These are phyloP conservation scores for Ailanthus altissimus DNA, from an alignment of 345 rosid species.

Conservation along the genomic window DNA sequence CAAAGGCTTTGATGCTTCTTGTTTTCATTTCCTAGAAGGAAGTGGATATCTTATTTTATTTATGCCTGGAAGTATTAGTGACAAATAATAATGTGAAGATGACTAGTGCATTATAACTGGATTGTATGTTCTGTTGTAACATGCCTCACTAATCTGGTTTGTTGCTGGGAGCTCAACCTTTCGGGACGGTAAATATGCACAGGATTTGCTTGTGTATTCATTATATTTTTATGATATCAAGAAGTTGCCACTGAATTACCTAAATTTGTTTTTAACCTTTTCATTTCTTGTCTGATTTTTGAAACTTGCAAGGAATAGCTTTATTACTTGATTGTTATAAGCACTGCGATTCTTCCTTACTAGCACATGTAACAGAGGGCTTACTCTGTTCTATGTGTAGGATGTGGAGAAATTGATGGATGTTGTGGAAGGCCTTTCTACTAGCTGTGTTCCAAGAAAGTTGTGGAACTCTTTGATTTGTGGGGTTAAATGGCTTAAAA, in stretches of 20 bases:
- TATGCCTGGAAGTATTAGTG: background rate
- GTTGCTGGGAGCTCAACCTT: background rate
- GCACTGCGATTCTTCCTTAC: background rate
- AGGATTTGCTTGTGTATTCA: background rate
- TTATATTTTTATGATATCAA: background rate
- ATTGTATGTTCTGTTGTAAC: background rate
- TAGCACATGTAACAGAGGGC: constrained; percentile 7
- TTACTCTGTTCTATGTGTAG: constrained; percentile 36
- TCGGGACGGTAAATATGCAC: background rate
- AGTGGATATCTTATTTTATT: background rate
- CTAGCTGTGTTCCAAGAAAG: constrained; percentile 21
- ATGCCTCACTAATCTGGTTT: background rate
- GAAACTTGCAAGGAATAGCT: background rate
- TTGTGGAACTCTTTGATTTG: constrained; percentile 40
- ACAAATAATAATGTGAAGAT: background rate
- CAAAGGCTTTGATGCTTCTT: background rate
- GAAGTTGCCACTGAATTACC: background rate
- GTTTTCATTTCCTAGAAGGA: background rate
- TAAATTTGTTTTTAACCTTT: background rate
- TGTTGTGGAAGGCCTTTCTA: constrained; percentile 34
- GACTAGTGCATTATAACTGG: background rate
- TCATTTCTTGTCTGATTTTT: background rate
- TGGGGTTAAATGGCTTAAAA: constrained; percentile 59
- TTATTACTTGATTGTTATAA: constrained; percentile 4
- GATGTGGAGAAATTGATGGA: constrained; percentile 55